A percentile compares a stretch with the other conserved stretches of the same genome.
phyloP scores from a whole-genome alignment of 352 stramenopile species.

The Phytophthora ramorum region DNA sequence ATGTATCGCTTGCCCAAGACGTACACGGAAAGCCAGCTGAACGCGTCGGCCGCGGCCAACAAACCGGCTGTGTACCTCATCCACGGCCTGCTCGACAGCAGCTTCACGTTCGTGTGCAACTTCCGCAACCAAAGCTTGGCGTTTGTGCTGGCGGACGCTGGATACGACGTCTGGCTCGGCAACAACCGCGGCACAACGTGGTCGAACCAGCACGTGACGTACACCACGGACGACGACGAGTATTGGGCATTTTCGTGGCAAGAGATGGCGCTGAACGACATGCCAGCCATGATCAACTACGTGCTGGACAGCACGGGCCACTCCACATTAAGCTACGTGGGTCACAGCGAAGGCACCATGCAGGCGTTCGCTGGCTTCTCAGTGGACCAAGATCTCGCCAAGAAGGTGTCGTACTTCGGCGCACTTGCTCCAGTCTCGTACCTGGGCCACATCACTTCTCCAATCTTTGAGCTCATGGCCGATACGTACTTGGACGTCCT shows the following conservation, averaged over 20 bases:
- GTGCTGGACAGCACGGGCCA: conserved; percentile 43
- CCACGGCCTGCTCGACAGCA: conserved; percentile 69
- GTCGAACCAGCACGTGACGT: conserved; percentile 62
- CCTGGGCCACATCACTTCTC: conserved; percentile 48
- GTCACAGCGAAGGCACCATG: conserved; percentile 70
- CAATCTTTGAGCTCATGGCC: conserved; percentile 51
- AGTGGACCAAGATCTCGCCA: conserved; percentile 58
- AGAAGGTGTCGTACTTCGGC: conserved; percentile 69
- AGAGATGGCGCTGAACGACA: conserved; percentile 68
- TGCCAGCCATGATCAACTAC: conserved; percentile 75
- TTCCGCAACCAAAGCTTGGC: conserved; percentile 67
- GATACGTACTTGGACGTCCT: conserved; percentile 53
- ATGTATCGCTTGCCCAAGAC: conserved; percentile 72
- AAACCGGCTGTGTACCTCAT: conserved; percentile 70
- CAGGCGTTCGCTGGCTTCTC: conserved; percentile 71
- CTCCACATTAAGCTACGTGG: conserved; percentile 61
- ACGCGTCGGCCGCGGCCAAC: conserved; percentile 32
- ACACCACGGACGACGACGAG: conserved; percentile 46
- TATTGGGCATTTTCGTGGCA: conserved; percentile 75
- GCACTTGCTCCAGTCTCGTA: conserved; percentile 62
- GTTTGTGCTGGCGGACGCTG: conserved; percentile 62
- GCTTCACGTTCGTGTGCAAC: conserved; percentile 69
- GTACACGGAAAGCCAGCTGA: conserved; percentile 52
- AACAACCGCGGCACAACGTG: conserved; percentile 77
- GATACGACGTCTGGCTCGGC: conserved; percentile 74